Conservation (phyloP, 75 land plant species). For the Cupressus sempervirens region DNA sequence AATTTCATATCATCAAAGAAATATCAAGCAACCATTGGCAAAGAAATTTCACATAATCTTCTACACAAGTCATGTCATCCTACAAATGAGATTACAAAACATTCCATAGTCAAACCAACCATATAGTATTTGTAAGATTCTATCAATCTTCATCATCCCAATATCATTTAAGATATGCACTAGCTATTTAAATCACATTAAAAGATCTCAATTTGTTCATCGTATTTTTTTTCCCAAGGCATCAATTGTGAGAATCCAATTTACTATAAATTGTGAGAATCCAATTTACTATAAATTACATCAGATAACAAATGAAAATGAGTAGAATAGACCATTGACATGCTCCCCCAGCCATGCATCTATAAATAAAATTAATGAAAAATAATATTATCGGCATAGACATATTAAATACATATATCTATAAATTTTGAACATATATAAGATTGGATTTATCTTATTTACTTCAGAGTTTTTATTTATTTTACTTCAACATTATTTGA, state of each 20-base stretch:
- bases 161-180: not conserved
- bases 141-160: not conserved
- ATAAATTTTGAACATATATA: too few species aligned
- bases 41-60: conserved; percentile 81
- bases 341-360: too few species aligned
- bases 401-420: too few species aligned
- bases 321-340: not conserved
- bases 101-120: too few species aligned
- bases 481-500: too few species aligned
- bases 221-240: not conserved
- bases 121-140: not conserved
- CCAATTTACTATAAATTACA: not conserved
- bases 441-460: too few species aligned
- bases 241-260: not conserved
- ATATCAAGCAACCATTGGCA: conserved; percentile 91
- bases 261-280: too few species aligned
- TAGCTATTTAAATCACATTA: not conserved
- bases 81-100: conserved; percentile 24
- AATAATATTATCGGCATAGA: too few species aligned
- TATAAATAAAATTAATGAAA: too few species aligned
- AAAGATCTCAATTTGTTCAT: not conserved
- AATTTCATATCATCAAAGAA: conserved; percentile 93
- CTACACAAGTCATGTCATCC: conserved; percentile 99
- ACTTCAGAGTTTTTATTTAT: too few species aligned
- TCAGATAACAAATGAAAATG: not conserved